These are phyloP conservation scores for Entomortierella beljakovae DNA, from an alignment of 192 early-diverging fungal genomes.

Conservation along the genomic window DNA sequence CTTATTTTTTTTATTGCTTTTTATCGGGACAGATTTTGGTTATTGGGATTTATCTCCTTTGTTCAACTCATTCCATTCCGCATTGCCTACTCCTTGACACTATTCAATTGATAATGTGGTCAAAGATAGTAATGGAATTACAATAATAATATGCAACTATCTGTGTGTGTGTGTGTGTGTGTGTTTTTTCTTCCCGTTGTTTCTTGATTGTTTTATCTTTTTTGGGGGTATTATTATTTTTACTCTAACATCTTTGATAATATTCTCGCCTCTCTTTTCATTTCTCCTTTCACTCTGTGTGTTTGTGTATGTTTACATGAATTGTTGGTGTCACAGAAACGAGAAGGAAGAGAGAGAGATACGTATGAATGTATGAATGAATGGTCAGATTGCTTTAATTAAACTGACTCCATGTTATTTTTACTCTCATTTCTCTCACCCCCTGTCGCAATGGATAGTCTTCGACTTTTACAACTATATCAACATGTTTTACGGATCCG, in stretches of 20 bases:
- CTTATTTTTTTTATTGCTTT: too few relatives aligned
- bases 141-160: too few relatives aligned
- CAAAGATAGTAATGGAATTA: too few relatives aligned
- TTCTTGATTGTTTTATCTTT: neutral
- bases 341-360: neutral
- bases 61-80: too few relatives aligned
- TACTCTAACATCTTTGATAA: neutral
- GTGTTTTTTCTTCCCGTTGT: too few relatives aligned
- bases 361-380: too few relatives aligned
- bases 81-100: too few relatives aligned
- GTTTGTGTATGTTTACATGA: neutral
- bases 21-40: too few relatives aligned
- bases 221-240: too few relatives aligned
- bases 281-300: neutral
- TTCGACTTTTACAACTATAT: slow-evolving; percentile 97
- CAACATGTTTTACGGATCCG: slow-evolving; percentile 90
- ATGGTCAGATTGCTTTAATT: neutral
- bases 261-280: neutral
- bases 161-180: too few relatives aligned
- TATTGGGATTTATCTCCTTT: too few relatives aligned
- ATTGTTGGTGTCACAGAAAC: slow-evolving; percentile 9
- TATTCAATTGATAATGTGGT: too few relatives aligned
- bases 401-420: neutral
- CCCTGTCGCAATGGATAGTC: slow-evolving; percentile 60
- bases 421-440: neutral